Base-by-base conservation (phyloP, 345 rosid species). In the Aethionema arabicum region DNA sequence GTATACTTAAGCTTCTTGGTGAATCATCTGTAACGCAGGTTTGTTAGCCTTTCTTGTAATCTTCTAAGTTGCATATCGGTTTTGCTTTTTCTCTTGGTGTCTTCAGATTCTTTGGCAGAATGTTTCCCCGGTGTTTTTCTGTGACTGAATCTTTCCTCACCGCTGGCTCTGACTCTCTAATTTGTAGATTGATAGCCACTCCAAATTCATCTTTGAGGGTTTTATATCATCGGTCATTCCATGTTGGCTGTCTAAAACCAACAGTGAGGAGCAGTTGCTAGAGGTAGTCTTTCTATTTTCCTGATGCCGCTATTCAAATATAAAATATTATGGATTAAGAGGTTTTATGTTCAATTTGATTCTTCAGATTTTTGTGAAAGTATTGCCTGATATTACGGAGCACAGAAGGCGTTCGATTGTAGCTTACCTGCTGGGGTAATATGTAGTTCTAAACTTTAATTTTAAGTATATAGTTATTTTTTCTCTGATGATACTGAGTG, bases 11-110 rank as follows among this genome's bases (percentile, higher is more conserved):
- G 33, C 79, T 84, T 36, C 76, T 84, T 16, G 97, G 97, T 71
- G 84, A 87, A 74, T 90, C 97, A 52, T 76, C 95, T 0, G 78
- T 84, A 40, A 77, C 79, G 38, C 91, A 90, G 97, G 99, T 93
- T 74, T 70, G 82, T 78, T 70, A 38, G 56, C 52, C 38, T 11
- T 3, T 43, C 47, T n/a, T 39, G 29, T 9, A 13, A 32, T 48
- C 52, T 42, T 48, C 29, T 56, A 49, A 58, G 49, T 38, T 31
- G 11, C 48, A 54, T 42, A 16, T 51, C 45, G 15, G 12, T 37
- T 51, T 64, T 50, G 7, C 13, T 27, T 50, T 49, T 42, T 7
- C 29, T 48, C 4, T 8, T 11, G 11, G 6, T 11, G 30, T 50
- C 35, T 37, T 59, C 45, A 41, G 46, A 62, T 46, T 46, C 47